Evolutionary conservation across 2,329 filamentous ascomycete genomes (phyloP).

Genomic region (Colletotrichum sojae): DNA sequence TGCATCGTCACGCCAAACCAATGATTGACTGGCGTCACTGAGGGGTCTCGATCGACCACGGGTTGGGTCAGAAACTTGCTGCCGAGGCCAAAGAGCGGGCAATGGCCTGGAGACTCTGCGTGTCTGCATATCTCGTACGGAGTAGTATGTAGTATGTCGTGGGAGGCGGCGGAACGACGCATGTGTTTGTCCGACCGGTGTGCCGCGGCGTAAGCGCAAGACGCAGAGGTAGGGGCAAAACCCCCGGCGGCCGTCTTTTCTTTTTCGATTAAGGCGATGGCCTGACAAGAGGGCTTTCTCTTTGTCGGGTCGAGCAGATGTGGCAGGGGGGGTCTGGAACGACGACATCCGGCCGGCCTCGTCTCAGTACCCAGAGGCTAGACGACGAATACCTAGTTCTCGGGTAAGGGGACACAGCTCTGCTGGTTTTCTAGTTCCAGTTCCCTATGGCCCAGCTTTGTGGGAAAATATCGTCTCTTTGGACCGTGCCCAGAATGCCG

Average conservation of each 20-base stretch:
- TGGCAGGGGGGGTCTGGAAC: not conserved
- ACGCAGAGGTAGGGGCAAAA: constrained; percentile 5
- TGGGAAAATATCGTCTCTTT: constrained; percentile 11
- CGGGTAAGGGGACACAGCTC: constrained; percentile 7
- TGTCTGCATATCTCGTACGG: no score
- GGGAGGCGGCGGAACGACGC: constrained; percentile 20
- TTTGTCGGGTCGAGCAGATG: constrained; percentile 9
- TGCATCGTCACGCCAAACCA: constrained; percentile 4
- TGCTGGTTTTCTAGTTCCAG: not conserved
- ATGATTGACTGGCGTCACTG: constrained; percentile 5
- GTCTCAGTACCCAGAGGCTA: not conserved
- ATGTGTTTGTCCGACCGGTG: constrained; percentile 19
- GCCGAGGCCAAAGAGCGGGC: constrained; percentile 4
- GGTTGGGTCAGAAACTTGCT: constrained; percentile 12
- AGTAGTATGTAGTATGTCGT: constrained; percentile 4
- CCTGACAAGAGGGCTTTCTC: constrained; percentile 19
- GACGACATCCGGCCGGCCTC: constrained; percentile 4
- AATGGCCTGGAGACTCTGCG: constrained; percentile 23
- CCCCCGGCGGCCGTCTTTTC: not conserved
- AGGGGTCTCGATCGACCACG: constrained; percentile 18
- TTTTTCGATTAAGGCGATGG: constrained; percentile 8
- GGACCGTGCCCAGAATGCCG: constrained; percentile 3
- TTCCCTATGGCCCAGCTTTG: constrained; percentile 9
- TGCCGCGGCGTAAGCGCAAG: constrained; percentile 14
- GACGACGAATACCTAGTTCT: constrained; percentile 32